Base-by-base conservation (phyloP, 1,284 basidiomycete genomes). In the Naganishia cerealis region DNA sequence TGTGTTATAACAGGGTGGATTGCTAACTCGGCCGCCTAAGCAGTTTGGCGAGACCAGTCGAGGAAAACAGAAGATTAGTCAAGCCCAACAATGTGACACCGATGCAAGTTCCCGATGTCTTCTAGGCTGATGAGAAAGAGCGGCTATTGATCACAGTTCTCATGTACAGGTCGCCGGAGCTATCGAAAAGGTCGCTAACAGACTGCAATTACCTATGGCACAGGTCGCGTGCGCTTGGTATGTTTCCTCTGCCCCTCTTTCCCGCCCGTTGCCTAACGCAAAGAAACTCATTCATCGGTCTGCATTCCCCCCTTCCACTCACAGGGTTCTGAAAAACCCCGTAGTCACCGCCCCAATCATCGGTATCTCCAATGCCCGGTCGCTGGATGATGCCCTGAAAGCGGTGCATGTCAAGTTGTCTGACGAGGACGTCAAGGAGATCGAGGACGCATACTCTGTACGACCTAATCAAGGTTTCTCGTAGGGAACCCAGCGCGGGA, bases 141-240 rank as follows among this genome's bases (percentile, higher is more conserved):
- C n/a, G 4, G 2, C 1, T 21, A 8, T 4, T 38, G 13, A 39
- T 24, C 38, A 8, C 50, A 46, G 13, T 1, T 40, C n/a, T 53
- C 24, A 1, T 39, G 3, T 16, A 46, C 24, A 67, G 66, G 57
- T 68, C 21, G 57, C 55, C 38, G 50, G 57, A 16, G 65, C 65
- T 13, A 48, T 70, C 29, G 46, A 70, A 58, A 57, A 54, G 50
- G 65, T 70, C 13, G 68, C 68, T 7, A 61, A 70, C 38, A 59
- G 56, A 50, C 46, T 61, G 21, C 53, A 66, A 38, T 36, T 66
- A 9, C 53, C 68, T 18, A 70, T 70, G 68, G 68, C 68, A 12
- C 65, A 66, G 50, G 65, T 66, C 36, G 68, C 68, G 18, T 57
- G 57, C 46, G 68, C 68, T 3, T 70, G 68, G 68, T 63, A 50